These are phyloP conservation scores for Cornus kousa DNA, from an alignment of 148 eudicot genomes.

Conservation along the genomic window DNA sequence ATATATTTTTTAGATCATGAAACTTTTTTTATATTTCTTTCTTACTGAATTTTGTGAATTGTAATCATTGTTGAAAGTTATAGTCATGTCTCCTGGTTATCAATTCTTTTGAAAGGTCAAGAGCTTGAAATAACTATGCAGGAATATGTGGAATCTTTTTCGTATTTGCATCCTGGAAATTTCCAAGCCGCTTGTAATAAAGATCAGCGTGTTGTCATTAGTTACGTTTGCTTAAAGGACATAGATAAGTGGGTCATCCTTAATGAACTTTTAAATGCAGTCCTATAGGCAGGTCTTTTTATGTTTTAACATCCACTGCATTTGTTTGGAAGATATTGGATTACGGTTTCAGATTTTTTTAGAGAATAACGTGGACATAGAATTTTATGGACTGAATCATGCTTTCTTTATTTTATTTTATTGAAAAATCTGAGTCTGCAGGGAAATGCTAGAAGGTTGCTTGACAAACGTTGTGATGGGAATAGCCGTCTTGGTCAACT, in stretches of 20 bases:
- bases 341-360: not conserved
- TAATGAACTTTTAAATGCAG: too few species aligned
- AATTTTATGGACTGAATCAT: not conserved
- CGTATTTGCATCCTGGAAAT: not conserved
- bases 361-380: not conserved
- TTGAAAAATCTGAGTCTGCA: conserved; percentile 30
- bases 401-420: conserved; percentile 1
- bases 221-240: not conserved
- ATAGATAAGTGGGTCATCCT: too few species aligned
- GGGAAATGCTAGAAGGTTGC: conserved; percentile 92
- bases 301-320: not conserved
- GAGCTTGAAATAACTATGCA: not conserved
- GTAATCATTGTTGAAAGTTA: too few species aligned
- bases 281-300: not conserved
- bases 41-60: not conserved
- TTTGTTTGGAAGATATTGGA: not conserved
- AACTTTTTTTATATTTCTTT: not conserved
- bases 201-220: not conserved
- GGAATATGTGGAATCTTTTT: not conserved
- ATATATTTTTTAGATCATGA: not conserved
- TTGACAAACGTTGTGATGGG: conserved; percentile 79
- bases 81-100: too few species aligned
- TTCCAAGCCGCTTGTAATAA: not conserved
- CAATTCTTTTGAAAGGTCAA: not conserved
- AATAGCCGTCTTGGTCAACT: conserved; percentile 69